Percentiles rank a stretch among this genome's conserved stretches.
phyloP scores from a whole-genome alignment of 1,284 basidiomycete species.

The Ceratobasidium sp. region DNA sequence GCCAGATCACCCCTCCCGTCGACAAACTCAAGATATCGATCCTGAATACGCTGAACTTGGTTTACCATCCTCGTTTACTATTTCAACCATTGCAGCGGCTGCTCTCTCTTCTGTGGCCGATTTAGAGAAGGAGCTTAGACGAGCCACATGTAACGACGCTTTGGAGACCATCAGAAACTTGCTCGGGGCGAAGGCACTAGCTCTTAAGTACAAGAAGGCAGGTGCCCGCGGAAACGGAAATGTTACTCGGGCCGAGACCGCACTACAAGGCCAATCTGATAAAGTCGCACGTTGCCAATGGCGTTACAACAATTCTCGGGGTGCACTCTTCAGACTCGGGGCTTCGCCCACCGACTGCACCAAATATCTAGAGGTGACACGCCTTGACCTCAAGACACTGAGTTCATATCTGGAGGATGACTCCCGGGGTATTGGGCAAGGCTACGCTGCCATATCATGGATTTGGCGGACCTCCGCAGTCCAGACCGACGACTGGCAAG shows the following conservation, averaged over 20 bases:
- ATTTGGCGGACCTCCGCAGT: background rate
- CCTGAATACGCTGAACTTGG: background rate
- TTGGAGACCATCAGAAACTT: background rate
- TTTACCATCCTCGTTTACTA: background rate
- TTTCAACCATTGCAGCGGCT: background rate
- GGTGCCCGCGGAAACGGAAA: background rate
- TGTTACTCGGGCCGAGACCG: background rate
- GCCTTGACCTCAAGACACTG: background rate
- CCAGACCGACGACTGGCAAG: constrained; percentile 1
- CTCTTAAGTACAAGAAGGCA: background rate
- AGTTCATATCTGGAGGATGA: background rate
- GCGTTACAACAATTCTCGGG: background rate
- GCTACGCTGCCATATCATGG: background rate
- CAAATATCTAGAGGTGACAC: background rate
- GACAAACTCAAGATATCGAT: background rate
- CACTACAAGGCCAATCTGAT: background rate
- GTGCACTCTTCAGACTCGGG: background rate
- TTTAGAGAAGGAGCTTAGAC: background rate
- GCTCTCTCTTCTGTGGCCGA: background rate
- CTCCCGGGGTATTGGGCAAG: background rate
- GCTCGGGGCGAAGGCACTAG: background rate
- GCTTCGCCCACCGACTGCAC: background rate
- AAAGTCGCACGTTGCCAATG: background rate
- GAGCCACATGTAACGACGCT: background rate
- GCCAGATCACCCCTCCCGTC: background rate